Conservation (phyloP, 2,329 filamentous ascomycete species). For the Drechslerella dactyloides region DNA sequence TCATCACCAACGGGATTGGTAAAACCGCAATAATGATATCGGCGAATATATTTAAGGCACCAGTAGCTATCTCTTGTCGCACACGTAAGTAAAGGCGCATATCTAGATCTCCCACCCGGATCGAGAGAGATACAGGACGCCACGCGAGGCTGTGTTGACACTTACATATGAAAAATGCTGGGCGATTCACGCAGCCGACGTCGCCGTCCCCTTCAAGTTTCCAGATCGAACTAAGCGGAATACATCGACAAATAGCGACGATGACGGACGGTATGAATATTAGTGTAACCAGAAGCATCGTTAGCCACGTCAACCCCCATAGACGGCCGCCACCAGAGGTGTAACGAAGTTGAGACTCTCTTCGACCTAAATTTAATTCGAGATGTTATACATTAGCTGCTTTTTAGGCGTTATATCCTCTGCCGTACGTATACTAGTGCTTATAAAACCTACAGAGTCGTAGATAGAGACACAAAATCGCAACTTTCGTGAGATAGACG, state of each 20-base stretch:
- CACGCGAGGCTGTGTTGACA: not conserved
- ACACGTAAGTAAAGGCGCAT: not conserved
- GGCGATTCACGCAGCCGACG: conserved; percentile 11
- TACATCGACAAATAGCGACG: conserved; percentile 26
- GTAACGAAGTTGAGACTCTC: conserved; percentile 40
- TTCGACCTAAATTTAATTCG: conserved; percentile 12
- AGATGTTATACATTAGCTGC: not conserved
- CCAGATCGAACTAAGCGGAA: conserved; percentile 12
- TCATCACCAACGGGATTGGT: conserved; percentile 32
- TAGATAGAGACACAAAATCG: conserved; percentile 30
- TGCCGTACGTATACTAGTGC: not conserved
- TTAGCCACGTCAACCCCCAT: conserved; percentile 32
- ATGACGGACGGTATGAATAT: conserved; percentile 31
- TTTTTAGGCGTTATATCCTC: not conserved
- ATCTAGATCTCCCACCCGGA: too few relatives aligned
- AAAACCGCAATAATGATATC: conserved; percentile 35
- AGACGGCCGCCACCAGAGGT: conserved; percentile 30
- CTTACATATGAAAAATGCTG: conserved; percentile 34
- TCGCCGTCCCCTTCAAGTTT: not conserved
- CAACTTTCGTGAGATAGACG: conserved; percentile 41
- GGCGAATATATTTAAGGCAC: conserved; percentile 27
- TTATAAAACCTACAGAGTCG: conserved; percentile 28
- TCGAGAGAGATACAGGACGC: not conserved
- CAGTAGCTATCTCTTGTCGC: conserved; percentile 20
- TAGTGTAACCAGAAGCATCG: conserved; percentile 20